phyloP scores from a whole-genome alignment of 106 monocot genomes.

The Acanthochlamys bracteata region DNA sequence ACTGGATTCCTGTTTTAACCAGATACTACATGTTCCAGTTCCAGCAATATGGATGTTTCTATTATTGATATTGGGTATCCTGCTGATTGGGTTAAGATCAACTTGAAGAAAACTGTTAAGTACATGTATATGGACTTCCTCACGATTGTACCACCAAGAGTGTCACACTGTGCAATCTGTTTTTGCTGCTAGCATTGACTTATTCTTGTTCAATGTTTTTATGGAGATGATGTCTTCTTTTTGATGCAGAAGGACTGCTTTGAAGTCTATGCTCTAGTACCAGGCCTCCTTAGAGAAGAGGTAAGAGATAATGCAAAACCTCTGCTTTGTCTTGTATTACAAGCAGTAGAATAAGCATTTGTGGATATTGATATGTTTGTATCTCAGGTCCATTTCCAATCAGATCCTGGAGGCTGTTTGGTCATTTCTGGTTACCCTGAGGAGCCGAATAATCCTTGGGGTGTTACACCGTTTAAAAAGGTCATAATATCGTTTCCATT shows the following conservation, averaged over 20 bases:
- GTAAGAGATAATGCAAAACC: conserved; percentile 17
- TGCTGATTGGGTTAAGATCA: conserved; percentile 99
- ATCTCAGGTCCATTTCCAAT: conserved; percentile 69
- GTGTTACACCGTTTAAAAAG: conserved; percentile 78
- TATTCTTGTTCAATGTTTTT: not conserved
- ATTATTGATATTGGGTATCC: conserved; percentile 76
- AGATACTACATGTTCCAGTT: not conserved
- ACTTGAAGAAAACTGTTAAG: conserved; percentile 81
- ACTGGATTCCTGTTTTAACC: too few species aligned
- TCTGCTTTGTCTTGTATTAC: not conserved
- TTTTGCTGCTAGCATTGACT: not conserved
- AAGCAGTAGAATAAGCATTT: not conserved
- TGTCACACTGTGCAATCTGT: not conserved
- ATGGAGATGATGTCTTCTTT: not conserved
- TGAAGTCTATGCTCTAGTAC: conserved; percentile 96
- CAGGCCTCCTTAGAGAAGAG: conserved; percentile 97
- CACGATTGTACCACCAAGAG: not conserved
- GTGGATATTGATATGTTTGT: not conserved
- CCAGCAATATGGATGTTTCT: conserved; percentile 49
- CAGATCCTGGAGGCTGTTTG: conserved; percentile 68
- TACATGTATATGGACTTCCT: not conserved
- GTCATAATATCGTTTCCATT: conserved; percentile 1
- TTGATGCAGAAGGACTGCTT: conserved; percentile 90
- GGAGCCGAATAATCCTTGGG: conserved; percentile 80
- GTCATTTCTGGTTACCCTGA: conserved; percentile 75